Base-by-base conservation (phyloP, 1,284 basidiomycete species). In the Sanghuangporus baumii region DNA sequence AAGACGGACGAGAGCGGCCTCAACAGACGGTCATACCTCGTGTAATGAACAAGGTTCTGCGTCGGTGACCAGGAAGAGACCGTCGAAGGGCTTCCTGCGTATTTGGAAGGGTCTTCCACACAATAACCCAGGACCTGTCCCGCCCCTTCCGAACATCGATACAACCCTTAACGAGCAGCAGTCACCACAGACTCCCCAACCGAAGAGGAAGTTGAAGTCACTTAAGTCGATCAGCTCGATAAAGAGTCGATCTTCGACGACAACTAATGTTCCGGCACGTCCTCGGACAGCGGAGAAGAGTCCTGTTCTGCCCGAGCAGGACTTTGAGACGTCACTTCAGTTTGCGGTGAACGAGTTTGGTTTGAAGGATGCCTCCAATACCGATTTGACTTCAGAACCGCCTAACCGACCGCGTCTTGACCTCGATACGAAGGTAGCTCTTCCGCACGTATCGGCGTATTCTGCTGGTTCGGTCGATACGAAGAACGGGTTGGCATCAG, bases 181-280 rank as follows among this genome's bases (percentile, higher is more conserved):
- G 54, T 51, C 62, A 7, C 74, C 77, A 6, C 76, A 78, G 61
- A 76, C 77, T 0, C 77, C 76, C 20, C 48, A 62, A 61, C 72
- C 71, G 47, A 74, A 69, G 66, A 87, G 80, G 71, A 83, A 79
- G 69, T 74, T 93, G 65, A 91, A 91, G 71, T 85, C 80, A 7
- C 75, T 93, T 61, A 82, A 87, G 26, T 92, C 90, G 1, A 89
- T 93, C 85, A 81, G 89, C 40, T 92, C 90, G 14, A 76, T 93
- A 52, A 87, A 86, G 67, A 80, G 84, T 43, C 82, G 78, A 66
- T 73, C 77, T n/a, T 74, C 76, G 16, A 67, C 72, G 37, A 62
- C 66, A n/a, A 68, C 68, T 3, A 54, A 64, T 54, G 72, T 63
- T 38, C 41, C 62, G n/a, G 23, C 31, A 16, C 47, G 55, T 23